These are phyloP conservation scores for Hebeloma cylindrosporum DNA, from an alignment of 768 basidiomycete species.

Conservation along the genomic window DNA sequence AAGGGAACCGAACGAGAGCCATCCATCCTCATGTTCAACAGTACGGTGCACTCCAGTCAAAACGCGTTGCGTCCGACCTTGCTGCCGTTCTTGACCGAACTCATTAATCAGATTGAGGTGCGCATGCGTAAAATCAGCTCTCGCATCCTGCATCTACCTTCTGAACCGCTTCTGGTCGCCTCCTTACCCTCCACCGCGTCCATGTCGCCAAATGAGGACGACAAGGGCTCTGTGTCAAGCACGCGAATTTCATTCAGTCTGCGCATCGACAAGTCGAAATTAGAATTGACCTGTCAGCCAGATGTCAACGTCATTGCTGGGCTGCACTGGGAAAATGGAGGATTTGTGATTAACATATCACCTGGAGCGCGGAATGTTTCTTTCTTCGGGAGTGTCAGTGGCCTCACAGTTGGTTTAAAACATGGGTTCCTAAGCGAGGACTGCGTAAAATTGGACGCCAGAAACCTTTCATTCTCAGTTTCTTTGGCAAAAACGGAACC, in stretches of 20 bases:
- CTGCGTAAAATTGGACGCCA: slow-evolving; percentile 75
- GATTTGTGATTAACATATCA: slow-evolving; percentile 77
- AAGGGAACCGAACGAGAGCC: slow-evolving; percentile 39
- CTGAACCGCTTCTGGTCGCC: slow-evolving; percentile 16
- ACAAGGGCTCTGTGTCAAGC: slow-evolving; percentile 35
- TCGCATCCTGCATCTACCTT: too few relatives aligned
- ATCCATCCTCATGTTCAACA: slow-evolving; percentile 76
- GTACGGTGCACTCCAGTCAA: slow-evolving; percentile 85
- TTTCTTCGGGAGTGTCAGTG: slow-evolving; percentile 79
- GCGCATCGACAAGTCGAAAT: slow-evolving; percentile 85
- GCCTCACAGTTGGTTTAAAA: slow-evolving; percentile 76
- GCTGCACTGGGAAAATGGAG: slow-evolving; percentile 92
- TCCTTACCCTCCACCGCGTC: slow-evolving; percentile 11
- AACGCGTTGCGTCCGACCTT: slow-evolving; percentile 83
- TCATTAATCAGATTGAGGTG: slow-evolving; percentile 66
- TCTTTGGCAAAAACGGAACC: slow-evolving; percentile 58
- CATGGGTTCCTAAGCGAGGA: slow-evolving; percentile 86
- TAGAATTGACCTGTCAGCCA: slow-evolving; percentile 85
- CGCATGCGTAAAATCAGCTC: slow-evolving; percentile 60
- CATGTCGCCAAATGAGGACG: slow-evolving; percentile 17
- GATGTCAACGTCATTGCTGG: slow-evolving; percentile 92
- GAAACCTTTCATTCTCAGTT: slow-evolving; percentile 79
- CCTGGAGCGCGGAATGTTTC: slow-evolving; percentile 71
- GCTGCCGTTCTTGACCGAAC: slow-evolving; percentile 80
- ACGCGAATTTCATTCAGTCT: slow-evolving; percentile 83